These are phyloP conservation scores for Paramecium biaurelia DNA, from an alignment of 73 alveolate species.

Conservation along the genomic window DNA sequence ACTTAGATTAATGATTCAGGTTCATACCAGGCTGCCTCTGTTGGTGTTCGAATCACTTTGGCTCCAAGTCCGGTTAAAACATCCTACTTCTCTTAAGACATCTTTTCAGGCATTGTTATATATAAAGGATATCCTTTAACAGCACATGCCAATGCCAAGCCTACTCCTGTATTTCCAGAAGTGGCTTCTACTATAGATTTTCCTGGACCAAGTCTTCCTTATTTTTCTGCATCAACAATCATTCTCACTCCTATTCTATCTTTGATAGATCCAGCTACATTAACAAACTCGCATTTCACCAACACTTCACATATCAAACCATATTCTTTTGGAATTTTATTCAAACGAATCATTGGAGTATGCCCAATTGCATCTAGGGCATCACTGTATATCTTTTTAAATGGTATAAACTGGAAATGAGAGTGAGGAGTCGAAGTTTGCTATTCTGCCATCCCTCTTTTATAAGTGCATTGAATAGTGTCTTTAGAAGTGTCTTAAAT, in stretches of 20 bases:
- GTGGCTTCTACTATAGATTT: slow-evolving; percentile 98
- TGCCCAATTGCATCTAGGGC: slow-evolving; percentile 81
- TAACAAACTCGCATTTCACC: slow-evolving; percentile 93
- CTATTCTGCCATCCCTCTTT: not conserved
- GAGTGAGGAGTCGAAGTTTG: not conserved
- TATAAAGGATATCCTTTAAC: slow-evolving; percentile 92
- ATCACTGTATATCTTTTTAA: slow-evolving; percentile 48
- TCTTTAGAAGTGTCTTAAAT: slow-evolving; percentile 36
- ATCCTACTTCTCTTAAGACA: slow-evolving; percentile 97
- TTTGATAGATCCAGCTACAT: slow-evolving; percentile 97
- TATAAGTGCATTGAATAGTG: slow-evolving; percentile 17
- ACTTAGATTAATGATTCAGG: slow-evolving; percentile 37
- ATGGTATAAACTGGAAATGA: not conserved
- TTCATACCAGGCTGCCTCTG: slow-evolving; percentile 74
- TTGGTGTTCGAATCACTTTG: slow-evolving; percentile 93
- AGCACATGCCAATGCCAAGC: slow-evolving; percentile 96
- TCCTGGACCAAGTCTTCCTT: slow-evolving; percentile 87
- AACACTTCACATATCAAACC: slow-evolving; percentile 88
- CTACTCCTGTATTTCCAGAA: slow-evolving; percentile 99
- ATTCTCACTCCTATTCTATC: slow-evolving; percentile 96
- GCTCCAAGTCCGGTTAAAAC: slow-evolving; percentile 97
- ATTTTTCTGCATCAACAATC: slow-evolving; percentile 90
- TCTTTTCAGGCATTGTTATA: slow-evolving; percentile 93
- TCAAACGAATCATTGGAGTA: slow-evolving; percentile 93
- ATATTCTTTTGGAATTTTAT: slow-evolving; percentile 79